Percentiles rank a stretch among this genome's conserved stretches.
These are phyloP conservation scores for Cephaloascus albidus DNA, from an alignment of 805 yeast genomes.

Conservation along the genomic window DNA sequence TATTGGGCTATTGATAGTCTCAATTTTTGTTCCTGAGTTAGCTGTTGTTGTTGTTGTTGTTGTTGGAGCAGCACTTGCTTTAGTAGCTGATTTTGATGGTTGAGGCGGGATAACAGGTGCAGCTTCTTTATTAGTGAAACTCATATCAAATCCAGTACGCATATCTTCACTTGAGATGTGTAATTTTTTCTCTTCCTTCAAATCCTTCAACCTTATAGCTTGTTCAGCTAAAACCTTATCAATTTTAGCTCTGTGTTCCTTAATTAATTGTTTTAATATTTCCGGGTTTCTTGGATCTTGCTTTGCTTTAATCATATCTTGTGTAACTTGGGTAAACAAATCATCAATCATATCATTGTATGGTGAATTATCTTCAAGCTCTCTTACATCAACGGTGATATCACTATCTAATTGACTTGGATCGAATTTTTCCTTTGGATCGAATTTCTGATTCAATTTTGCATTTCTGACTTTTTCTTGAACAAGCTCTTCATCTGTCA, in stretches of 20 bases:
- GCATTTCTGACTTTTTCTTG: conserved; percentile 19
- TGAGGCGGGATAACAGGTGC: no score
- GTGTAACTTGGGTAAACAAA: conserved; percentile 65
- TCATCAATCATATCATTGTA: conserved; percentile 93
- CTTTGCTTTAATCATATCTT: conserved; percentile 43
- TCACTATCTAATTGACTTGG: conserved; percentile 35
- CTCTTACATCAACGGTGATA: conserved; percentile 26
- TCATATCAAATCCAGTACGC: conserved; percentile 85
- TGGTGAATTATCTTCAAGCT: conserved; percentile 38
- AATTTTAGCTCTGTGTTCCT: conserved; percentile 63
- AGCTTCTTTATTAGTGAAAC: conserved; percentile 59
- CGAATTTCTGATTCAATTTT: conserved; percentile 43
- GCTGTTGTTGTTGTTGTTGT: conserved; percentile 18
- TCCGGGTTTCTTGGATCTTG: conserved; percentile 32
- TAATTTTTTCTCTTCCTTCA: conserved; percentile 59
- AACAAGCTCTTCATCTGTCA: conserved; percentile 28
- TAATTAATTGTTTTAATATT: conserved; percentile 28
- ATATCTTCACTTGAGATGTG: conserved; percentile 88
- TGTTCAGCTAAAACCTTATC: conserved; percentile 57
- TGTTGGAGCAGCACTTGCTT: conserved; percentile 8
- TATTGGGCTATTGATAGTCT: conserved; percentile 17
- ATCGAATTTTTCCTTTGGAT: conserved; percentile 48
- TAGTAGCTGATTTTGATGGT: conserved; percentile 8
- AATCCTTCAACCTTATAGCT: conserved; percentile 51
- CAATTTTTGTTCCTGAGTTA: conserved; percentile 7